Evolutionary conservation across 1,284 basidiomycete species (phyloP).

Genomic region (Bjerkandera adusta): DNA sequence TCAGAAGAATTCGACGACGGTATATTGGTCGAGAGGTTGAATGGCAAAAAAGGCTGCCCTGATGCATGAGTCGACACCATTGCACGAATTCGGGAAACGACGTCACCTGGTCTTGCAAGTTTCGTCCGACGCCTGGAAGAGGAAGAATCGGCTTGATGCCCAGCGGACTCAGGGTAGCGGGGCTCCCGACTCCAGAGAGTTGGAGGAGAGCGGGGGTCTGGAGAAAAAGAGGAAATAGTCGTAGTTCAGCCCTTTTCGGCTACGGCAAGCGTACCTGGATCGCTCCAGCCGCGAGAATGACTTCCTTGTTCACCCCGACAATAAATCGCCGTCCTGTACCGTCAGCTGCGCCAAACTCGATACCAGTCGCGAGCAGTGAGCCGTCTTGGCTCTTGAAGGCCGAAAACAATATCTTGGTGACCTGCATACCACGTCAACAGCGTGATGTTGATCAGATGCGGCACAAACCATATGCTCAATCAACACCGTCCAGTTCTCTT

Average conservation of each 20-base stretch:
- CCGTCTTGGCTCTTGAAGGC: constrained; percentile 25
- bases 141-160: constrained; percentile 37
- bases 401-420: constrained; percentile 56
- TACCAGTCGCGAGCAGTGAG: constrained; percentile 26
- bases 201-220: constrained; percentile 41
- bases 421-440: not conserved
- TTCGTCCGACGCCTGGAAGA: constrained; percentile 41
- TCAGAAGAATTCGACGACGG: constrained; percentile 10
- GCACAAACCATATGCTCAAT: constrained; percentile 30
- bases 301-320: constrained; percentile 48
- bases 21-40: not conserved
- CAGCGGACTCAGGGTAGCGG: constrained; percentile 33
- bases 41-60: not conserved
- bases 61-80: too few relatives aligned
- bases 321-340: too few relatives aligned
- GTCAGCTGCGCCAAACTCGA: not conserved
- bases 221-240: too few relatives aligned
- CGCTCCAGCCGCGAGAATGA: constrained; percentile 49
- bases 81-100: too few relatives aligned
- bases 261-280: constrained; percentile 18
- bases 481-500: constrained; percentile 36
- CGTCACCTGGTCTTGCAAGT: constrained; percentile 43
- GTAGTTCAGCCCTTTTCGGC: too few relatives aligned
- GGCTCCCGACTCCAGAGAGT: constrained; percentile 45
- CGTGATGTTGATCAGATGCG: not conserved